Conservation (phyloP, 2,329 filamentous ascomycete species). For the Rosellinia necatrix region DNA sequence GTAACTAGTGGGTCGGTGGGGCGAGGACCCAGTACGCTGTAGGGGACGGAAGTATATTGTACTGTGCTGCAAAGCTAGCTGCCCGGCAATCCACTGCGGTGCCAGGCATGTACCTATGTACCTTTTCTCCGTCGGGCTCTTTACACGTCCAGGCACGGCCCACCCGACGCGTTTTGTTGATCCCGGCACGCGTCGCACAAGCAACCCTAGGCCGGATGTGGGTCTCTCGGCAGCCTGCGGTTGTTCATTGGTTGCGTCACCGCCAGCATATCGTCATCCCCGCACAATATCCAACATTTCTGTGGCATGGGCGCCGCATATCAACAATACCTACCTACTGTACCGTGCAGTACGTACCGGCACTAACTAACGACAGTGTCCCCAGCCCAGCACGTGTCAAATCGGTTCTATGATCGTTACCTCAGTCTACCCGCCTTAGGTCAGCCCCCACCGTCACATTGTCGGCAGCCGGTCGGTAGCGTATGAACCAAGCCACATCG, state of each 20-base stretch:
- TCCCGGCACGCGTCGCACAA: slow-evolving; percentile 31
- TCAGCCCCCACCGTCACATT: slow-evolving; percentile 5
- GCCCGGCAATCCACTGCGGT: too few relatives aligned
- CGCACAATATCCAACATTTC: slow-evolving; percentile 27
- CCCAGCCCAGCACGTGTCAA: not conserved
- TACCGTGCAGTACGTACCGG: too few relatives aligned
- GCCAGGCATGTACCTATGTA: too few relatives aligned
- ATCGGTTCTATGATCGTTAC: not conserved
- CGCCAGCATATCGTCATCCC: slow-evolving; percentile 31
- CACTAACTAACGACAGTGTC: too few relatives aligned
- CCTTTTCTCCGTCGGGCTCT: not conserved
- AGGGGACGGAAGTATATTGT: not conserved
- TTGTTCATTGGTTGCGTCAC: slow-evolving; percentile 31
- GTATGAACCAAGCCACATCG: not conserved
- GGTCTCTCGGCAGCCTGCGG: too few relatives aligned
- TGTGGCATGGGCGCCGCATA: slow-evolving; percentile 11
- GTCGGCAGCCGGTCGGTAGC: too few relatives aligned
- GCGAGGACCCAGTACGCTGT: not conserved
- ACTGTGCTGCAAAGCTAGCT: not conserved
- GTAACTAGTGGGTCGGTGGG: not conserved
- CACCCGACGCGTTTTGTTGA: slow-evolving; percentile 30
- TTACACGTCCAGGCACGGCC: not conserved
- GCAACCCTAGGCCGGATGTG: not conserved
- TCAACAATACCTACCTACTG: slow-evolving; percentile 7
- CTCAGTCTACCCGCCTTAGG: not conserved